Conservation (phyloP, 345 rosid species). For the Eucalyptus marginata region DNA sequence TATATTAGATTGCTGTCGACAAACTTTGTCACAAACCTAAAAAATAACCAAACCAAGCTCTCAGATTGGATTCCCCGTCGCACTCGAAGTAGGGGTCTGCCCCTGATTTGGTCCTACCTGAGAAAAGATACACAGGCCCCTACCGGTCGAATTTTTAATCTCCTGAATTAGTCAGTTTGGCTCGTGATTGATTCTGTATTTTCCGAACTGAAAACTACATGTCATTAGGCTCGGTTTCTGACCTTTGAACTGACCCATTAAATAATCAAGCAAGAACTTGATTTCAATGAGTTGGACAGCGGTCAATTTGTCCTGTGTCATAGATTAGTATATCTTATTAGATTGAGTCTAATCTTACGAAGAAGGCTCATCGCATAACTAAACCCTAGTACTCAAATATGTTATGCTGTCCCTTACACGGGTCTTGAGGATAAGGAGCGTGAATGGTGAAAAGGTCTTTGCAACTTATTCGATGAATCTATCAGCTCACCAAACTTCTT, state of each 20-base stretch:
- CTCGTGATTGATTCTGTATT: background rate
- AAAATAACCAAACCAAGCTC: background rate
- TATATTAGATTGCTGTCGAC: background rate
- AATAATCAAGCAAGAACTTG: background rate
- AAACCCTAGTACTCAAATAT: background rate
- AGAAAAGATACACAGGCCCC: background rate
- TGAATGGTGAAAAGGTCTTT: background rate
- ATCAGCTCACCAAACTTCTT: background rate
- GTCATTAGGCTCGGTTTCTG: background rate
- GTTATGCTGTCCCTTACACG: background rate
- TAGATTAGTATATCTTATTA: background rate
- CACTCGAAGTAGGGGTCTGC: background rate
- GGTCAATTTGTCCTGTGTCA: background rate
- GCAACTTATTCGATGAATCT: background rate
- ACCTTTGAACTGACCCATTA: background rate
- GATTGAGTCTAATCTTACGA: background rate
- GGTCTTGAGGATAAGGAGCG: background rate
- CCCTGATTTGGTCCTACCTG: background rate
- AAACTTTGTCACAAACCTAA: background rate
- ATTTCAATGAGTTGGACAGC: background rate
- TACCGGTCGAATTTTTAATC: background rate
- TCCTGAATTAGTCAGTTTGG: background rate
- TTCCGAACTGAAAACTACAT: background rate
- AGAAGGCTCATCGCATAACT: background rate
- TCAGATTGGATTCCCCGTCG: background rate